Conservation (phyloP, 2,329 filamentous ascomycete genomes). For the Dichotomopilus funicola region DNA sequence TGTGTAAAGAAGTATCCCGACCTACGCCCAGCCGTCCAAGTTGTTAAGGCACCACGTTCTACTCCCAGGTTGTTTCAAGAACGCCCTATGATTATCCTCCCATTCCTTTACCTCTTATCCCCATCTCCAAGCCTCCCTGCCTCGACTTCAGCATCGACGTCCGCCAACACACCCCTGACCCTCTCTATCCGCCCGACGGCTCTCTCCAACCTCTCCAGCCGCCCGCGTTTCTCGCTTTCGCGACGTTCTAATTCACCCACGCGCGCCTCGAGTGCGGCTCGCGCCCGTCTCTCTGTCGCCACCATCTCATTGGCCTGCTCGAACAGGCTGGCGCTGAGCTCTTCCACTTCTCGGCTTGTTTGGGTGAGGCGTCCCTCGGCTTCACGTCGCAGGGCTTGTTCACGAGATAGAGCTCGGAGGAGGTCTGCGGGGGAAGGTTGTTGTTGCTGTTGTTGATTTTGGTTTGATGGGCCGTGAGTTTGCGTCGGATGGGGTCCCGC, state of each 20-base stretch:
- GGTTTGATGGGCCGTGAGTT: slow-evolving; percentile 6
- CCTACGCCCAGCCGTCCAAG: no score
- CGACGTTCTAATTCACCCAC: slow-evolving; percentile 62
- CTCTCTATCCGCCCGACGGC: slow-evolving; percentile 66
- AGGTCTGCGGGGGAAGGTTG: slow-evolving; percentile 40
- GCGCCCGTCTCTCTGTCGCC: slow-evolving; percentile 63
- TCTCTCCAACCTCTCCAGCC: slow-evolving; percentile 64
- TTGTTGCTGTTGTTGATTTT: slow-evolving; percentile 9
- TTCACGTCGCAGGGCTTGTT: slow-evolving; percentile 58
- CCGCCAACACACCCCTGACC: slow-evolving; percentile 48
- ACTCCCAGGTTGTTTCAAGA: no score
- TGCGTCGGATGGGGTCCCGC: no score
- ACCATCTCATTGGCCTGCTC: slow-evolving; percentile 87
- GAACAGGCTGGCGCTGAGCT: slow-evolving; percentile 68
- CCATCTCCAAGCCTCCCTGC: neutral
- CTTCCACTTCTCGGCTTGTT: slow-evolving; percentile 68
- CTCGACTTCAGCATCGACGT: neutral
- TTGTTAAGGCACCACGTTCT: no score
- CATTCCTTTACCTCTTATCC: neutral
- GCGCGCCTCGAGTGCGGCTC: slow-evolving; percentile 64
- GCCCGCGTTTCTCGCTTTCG: slow-evolving; percentile 61
- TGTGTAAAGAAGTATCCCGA: no score
- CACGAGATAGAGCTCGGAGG: slow-evolving; percentile 57
- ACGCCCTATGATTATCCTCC: neutral
- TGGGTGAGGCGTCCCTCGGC: slow-evolving; percentile 63